Base-by-base conservation (phyloP, 345 rosid species). In the Microcos paniculata region DNA sequence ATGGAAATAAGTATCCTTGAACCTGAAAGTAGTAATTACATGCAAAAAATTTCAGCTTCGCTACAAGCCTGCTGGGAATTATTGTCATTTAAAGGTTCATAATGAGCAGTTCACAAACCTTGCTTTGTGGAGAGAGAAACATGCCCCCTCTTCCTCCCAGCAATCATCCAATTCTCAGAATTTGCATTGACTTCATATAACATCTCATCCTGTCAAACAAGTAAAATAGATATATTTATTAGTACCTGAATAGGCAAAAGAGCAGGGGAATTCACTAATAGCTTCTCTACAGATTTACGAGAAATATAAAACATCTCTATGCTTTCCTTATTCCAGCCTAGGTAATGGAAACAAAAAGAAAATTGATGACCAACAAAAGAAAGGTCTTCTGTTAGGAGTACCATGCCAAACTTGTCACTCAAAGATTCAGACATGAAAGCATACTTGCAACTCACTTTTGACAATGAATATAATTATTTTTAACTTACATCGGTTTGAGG, bases 71-170 rank as follows among this genome's bases (percentile, higher is more conserved):
- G 5, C 55, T 51, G 24, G 4, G 48, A 31, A 19, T 42, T 24
- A 55, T n/a, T n/a, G n/a, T 40, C 16, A 42, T 40, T 53, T 51
- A 13, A 40, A 64, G 12, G 55, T n/a, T 23, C 30, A 67, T 30
- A 23, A 4, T 46, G 48, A 21, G 69, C 70, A 62, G 62, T 67
- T 77, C 53, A 14, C 0, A 72, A 73, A 93, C 97, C 98, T 93
- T 88, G 91, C 71, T 89, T 79, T 23, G 80, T 81, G 15, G 94
- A 87, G 30, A 96, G 92, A 53, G 90, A 87, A 74, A 90, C 85
- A 71, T 90, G 85, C 61, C 99, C 99, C 78, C 96, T 89, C 83
- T 93, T 96, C 85, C 98, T 87, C 67, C 99, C 99, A 46, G 99
- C 97, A 74, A 93, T 90, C 99, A 96, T 96, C 99, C 99, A 96